These are phyloP conservation scores for Hanseniaspora guilliermondii DNA, from an alignment of 805 yeast genomes.

Conservation along the genomic window DNA sequence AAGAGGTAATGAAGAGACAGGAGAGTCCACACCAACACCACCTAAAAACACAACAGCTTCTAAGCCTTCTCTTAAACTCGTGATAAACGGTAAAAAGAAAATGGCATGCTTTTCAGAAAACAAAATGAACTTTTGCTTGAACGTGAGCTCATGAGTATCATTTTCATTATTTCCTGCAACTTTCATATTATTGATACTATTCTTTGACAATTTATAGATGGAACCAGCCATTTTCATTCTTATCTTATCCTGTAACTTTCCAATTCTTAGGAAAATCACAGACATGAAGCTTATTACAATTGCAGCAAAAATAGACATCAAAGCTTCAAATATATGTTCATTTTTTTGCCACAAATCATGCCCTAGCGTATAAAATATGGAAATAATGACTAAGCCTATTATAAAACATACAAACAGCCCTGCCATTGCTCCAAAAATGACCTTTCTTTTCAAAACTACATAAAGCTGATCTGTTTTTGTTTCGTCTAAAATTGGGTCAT, in stretches of 20 bases:
- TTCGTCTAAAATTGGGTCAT: slow-evolving; percentile 25
- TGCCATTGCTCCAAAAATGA: slow-evolving; percentile 66
- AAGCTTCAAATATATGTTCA: slow-evolving; percentile 83
- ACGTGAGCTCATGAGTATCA: slow-evolving; percentile 15
- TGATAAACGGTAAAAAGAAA: slow-evolving; percentile 68
- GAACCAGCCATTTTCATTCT: slow-evolving; percentile 43
- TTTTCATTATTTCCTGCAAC: slow-evolving; percentile 16
- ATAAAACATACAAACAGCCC: slow-evolving; percentile 61
- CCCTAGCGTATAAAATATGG: slow-evolving; percentile 62
- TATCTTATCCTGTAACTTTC: slow-evolving; percentile 76
- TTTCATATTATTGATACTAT: slow-evolving; percentile 18
- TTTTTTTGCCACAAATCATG: slow-evolving; percentile 77
- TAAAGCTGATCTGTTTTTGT: slow-evolving; percentile 25
- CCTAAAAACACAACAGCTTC: slow-evolving; percentile 89
- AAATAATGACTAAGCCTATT: slow-evolving; percentile 60
- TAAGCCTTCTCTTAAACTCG: slow-evolving; percentile 78
- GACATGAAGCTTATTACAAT: slow-evolving; percentile 80
- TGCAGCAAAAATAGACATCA: slow-evolving; percentile 65
- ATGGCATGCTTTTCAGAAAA: slow-evolving; percentile 52
- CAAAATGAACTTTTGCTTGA: slow-evolving; percentile 22
- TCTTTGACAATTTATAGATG: slow-evolving; percentile 19
- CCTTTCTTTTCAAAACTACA: slow-evolving; percentile 46
- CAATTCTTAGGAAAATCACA: slow-evolving; percentile 62
- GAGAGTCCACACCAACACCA: slow-evolving; percentile 70
- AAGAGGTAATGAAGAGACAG: slow-evolving; percentile 50